Evolutionary conservation across 352 stramenopile species (phyloP).

Genomic region (Detonula confervacea): DNA sequence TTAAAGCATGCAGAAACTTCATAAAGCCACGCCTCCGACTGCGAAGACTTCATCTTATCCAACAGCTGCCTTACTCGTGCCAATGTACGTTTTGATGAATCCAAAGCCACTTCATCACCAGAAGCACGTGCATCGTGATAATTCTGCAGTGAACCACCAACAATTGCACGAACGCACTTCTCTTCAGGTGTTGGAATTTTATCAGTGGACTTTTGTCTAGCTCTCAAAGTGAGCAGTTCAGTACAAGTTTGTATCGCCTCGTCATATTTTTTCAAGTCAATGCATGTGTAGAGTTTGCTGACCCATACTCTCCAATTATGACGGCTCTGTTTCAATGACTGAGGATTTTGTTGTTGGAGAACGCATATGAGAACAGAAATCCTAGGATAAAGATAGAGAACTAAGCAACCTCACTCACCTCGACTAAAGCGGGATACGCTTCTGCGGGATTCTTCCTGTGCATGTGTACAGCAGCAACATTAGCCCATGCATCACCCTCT

Average conservation of each 20-base stretch:
- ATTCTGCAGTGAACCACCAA: conserved; percentile 59
- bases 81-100: conserved; percentile 69
- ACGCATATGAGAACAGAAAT: background rate
- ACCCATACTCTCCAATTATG: conserved; percentile 84
- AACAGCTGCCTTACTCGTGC: conserved; percentile 67
- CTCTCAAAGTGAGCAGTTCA: conserved; percentile 71
- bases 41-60: conserved; percentile 57
- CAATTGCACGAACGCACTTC: conserved; percentile 76
- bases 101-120: conserved; percentile 43
- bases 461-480: conserved; percentile 94
- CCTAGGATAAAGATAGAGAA: background rate
- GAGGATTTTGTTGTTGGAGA: background rate
- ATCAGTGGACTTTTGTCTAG: conserved; percentile 50
- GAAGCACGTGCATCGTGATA: conserved; percentile 45
- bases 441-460: conserved; percentile 71
- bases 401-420: conserved; percentile 48
- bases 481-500: conserved; percentile 94
- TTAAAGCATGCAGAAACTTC: conserved; percentile 73
- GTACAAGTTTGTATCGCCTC: conserved; percentile 82
- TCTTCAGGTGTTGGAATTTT: conserved; percentile 72
- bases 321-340: conserved; percentile 77
- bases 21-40: conserved; percentile 77
- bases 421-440: conserved; percentile 79
- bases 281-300: conserved; percentile 82
- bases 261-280: conserved; percentile 83